Conservation (phyloP, 352 stramenopile species). For the Pythium grandisporangium region DNA sequence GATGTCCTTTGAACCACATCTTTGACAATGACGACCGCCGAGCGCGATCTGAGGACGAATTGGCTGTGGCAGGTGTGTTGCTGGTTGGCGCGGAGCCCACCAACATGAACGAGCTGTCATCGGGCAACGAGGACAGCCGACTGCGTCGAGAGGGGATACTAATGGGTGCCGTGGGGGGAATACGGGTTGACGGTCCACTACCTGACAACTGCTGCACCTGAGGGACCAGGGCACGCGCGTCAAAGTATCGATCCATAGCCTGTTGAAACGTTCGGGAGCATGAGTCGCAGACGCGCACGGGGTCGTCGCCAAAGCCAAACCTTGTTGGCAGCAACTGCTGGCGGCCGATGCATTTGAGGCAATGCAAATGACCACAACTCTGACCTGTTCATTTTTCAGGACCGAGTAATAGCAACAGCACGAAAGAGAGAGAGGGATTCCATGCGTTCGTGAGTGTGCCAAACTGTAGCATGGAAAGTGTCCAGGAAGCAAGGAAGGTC, state of each 20-base stretch:
- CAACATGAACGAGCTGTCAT: too few relatives aligned
- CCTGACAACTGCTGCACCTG: neutral
- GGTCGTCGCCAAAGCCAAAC: conserved; percentile 45
- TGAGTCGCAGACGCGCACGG: conserved; percentile 44
- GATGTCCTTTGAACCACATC: conserved; percentile 60
- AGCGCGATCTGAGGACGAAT: too few relatives aligned
- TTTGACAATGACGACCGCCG: conserved; percentile 3
- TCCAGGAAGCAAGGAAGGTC: neutral
- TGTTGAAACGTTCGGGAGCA: conserved; percentile 61
- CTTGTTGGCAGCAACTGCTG: conserved; percentile 38
- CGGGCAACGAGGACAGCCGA: too few relatives aligned
- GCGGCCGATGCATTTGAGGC: conserved; percentile 49
- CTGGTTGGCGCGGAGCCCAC: too few relatives aligned
- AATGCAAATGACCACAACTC: conserved; percentile 50
- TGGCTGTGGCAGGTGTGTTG: too few relatives aligned
- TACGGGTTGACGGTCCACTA: conserved; percentile 2
- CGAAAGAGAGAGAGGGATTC: neutral
- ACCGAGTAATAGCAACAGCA: neutral
- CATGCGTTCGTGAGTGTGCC: too few relatives aligned
- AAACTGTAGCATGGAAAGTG: too few relatives aligned
- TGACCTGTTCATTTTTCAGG: conserved; percentile 2
- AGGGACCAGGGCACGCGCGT: conserved; percentile 30
- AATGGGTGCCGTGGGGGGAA: too few relatives aligned
- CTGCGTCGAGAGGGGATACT: too few relatives aligned
- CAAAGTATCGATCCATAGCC: conserved; percentile 57